Base-by-base conservation (phyloP, 1,139 yeast species). In the Kurtzmaniella quercitrusa region DNA sequence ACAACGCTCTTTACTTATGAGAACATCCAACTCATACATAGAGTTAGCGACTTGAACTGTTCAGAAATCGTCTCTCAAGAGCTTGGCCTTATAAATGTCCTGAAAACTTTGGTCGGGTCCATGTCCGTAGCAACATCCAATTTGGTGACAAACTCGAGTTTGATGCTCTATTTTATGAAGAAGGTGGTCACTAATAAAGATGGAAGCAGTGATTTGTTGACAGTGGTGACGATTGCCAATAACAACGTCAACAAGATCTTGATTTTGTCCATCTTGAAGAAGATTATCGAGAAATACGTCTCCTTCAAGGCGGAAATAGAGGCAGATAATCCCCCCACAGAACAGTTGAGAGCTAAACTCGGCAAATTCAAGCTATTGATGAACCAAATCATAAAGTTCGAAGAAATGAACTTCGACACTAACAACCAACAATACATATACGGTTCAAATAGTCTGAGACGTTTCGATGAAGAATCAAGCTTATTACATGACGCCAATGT, bases 1-100 rank as follows among this genome's bases (percentile, higher is more conserved):
- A 75, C 82, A 16, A 77, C 83, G 0, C 60, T 78, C 17, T 79
- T 74, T 58, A 75, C 82, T 12, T 75, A 79, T 53, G 82, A 78
- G 51, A 76, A 77, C 55, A 60, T 62, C 45, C 66, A 63, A 42
- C 58, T 77, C 34, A 63, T 66, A 1, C 70, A 70, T 40, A 52
- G 59, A 12, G 51, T 70, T 21, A 62, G 66, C 41, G 69, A 69
- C 48, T 59, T 76, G 43, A 78, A 77, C 52, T 77, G 81, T 51
- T 69, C 77, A 2, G 83, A 78, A 51, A 60, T 76, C 5, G 66
- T 78, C 3, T 73, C 81, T n/a, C 79, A 73, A 53, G 82, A 77
- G 47, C 57, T 79, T 40, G 82, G 82, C 2, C 60, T 71, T 21
- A 75, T 79, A 38, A 77, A 78, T 56, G 66, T 79, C 2, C 65